These are phyloP conservation scores for Aspergillus sp. DNA, from an alignment of 2,329 filamentous ascomycete genomes.

Conservation along the genomic window DNA sequence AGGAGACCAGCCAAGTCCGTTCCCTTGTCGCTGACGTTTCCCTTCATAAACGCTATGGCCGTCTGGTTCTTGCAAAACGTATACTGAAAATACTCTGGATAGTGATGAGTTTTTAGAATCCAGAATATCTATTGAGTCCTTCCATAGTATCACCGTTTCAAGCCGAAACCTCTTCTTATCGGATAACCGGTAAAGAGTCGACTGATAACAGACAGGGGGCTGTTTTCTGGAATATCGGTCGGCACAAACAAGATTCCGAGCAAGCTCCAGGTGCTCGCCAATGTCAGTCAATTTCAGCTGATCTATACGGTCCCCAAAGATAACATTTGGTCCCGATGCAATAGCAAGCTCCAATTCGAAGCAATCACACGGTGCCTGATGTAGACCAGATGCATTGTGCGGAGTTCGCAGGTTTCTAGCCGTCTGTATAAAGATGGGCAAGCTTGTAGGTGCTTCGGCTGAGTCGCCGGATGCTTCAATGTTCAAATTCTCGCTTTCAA, in stretches of 20 bases:
- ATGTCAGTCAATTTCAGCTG: slow-evolving; percentile 19
- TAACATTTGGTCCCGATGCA: slow-evolving; percentile 12
- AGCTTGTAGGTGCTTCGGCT: not conserved
- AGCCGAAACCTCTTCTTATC: slow-evolving; percentile 26
- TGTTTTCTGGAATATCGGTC: slow-evolving; percentile 25
- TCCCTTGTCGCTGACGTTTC: not conserved
- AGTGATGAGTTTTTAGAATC: slow-evolving; percentile 19
- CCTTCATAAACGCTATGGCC: not conserved
- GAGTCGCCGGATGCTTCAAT: not conserved
- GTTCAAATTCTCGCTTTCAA: slow-evolving; percentile 1
- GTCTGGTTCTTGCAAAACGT: slow-evolving; percentile 26
- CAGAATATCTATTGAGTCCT: slow-evolving; percentile 30
- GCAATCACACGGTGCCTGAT: slow-evolving; percentile 5
- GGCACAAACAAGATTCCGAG: slow-evolving; percentile 20
- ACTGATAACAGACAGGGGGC: slow-evolving; percentile 33
- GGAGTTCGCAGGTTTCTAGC: slow-evolving; percentile 1
- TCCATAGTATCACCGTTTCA: slow-evolving; percentile 36
- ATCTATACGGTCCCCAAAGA: slow-evolving; percentile 21
- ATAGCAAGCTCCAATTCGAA: slow-evolving; percentile 23
- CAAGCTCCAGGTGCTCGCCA: slow-evolving; percentile 24
- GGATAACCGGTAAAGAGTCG: slow-evolving; percentile 21
- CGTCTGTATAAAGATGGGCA: slow-evolving; percentile 24
- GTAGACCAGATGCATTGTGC: not conserved
- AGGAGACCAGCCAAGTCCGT: slow-evolving; percentile 28
- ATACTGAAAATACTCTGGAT: slow-evolving; percentile 27